Evolutionary conservation across 768 basidiomycete genomes (phyloP), one percentile per base, ranked within the genome.

Genomic region (Mycena albidolilacea): DNA sequence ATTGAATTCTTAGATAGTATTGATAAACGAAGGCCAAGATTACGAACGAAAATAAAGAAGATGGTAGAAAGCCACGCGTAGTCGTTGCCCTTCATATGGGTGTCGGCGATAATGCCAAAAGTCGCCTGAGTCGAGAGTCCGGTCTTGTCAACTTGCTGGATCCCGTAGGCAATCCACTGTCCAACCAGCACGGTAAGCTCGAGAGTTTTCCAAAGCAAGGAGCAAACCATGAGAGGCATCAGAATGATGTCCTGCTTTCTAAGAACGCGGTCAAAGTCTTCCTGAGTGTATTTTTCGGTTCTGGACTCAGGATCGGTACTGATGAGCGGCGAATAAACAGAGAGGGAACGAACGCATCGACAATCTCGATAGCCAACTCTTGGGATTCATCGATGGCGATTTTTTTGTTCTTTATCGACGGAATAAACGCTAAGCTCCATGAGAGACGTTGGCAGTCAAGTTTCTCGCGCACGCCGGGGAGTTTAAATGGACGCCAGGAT

Each of bases 121-220:
- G 64, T 64, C 37, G 64, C 64, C 50, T 64, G 64, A 54, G 64
- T 54, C 1, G 64, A 38, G 38, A 64, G 64, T 11, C 35, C 50
- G 14, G 64, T 64, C 46, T 64, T 64, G 37, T 64, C 64, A n/a
- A 64, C 50, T 17, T 37, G 48, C 17, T 64, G 64, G 50, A 64
- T 64, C n/a, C 64, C 64, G 17, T 64, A 54, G 10, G 48, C 48
- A 38, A 64, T 5, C 64, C 64, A 64, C 64, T 64, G 4, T 12
- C 9, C 37, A 41, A 38, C 17, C 14, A 23, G 43, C 15, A 5
- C 35, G 46, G 30, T 4, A 5, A 37, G 12, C 12, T 19, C 8
- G 2, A n/a, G 38, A 7, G 23, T 12, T 43, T 21, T 43, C 59
- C 4, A 39, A 41, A 5, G 7, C 12, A 30, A 30, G 30, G 2